Percentiles rank a stretch among this genome's conserved stretches.
These are phyloP conservation scores for Saccharomycopsis olivae DNA, from an alignment of 805 yeast species.

Conservation along the genomic window DNA sequence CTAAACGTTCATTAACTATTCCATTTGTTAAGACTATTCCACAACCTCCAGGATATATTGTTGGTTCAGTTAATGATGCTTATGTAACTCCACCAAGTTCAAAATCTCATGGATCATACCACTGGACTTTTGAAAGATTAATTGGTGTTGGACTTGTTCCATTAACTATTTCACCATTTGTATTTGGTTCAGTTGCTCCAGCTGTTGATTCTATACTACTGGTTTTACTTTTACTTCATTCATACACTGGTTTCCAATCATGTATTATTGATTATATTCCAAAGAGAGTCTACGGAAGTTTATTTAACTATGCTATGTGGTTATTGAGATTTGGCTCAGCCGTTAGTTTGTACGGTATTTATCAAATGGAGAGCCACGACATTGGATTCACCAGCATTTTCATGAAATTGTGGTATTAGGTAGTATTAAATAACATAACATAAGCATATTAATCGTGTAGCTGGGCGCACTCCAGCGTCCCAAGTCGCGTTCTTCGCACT, in stretches of 20 bases:
- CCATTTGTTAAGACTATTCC: slow-evolving; percentile 49
- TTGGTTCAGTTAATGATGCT: slow-evolving; percentile 93
- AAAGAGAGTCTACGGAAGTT: slow-evolving; percentile 67
- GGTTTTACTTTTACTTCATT: slow-evolving; percentile 59
- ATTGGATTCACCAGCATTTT: slow-evolving; percentile 59
- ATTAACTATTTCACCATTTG: slow-evolving; percentile 61
- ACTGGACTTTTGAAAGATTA: slow-evolving; percentile 85
- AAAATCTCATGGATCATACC: slow-evolving; percentile 71
- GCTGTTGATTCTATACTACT: slow-evolving; percentile 64
- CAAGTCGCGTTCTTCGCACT: not conserved
- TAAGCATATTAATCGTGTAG: not conserved
- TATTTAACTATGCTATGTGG: slow-evolving; percentile 59
- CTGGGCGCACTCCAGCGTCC: not conserved
- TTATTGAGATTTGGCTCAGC: slow-evolving; percentile 64
- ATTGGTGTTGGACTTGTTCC: slow-evolving; percentile 69
- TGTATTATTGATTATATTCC: slow-evolving; percentile 94
- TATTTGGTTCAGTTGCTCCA: slow-evolving; percentile 62
- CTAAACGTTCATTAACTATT: slow-evolving; percentile 27
- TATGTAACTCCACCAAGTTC: slow-evolving; percentile 52
- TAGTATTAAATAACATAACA: not conserved
- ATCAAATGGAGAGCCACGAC: slow-evolving; percentile 66
- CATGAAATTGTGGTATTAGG: slow-evolving; percentile 21
- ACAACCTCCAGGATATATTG: slow-evolving; percentile 84
- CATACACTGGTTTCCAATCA: slow-evolving; percentile 77
- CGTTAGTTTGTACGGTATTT: slow-evolving; percentile 68